These are phyloP conservation scores for Leccinum rimulosum DNA, from an alignment of 768 basidiomycete genomes.

Conservation along the genomic window DNA sequence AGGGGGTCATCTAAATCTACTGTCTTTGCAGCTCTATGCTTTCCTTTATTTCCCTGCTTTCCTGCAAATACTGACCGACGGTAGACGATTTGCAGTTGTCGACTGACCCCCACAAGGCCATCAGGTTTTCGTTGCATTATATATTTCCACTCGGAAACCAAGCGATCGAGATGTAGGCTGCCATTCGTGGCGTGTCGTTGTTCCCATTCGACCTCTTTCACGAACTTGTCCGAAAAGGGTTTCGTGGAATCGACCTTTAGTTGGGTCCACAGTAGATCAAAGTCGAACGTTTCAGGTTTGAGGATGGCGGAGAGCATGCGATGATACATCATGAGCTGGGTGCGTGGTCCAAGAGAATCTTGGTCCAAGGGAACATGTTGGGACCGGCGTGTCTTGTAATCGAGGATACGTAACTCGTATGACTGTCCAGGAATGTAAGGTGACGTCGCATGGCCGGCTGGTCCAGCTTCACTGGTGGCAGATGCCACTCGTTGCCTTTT, in stretches of 20 bases:
- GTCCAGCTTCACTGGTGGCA: neutral
- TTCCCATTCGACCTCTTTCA: constrained; percentile 29
- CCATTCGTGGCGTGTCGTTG: constrained; percentile 11
- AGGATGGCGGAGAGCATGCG: constrained; percentile 58
- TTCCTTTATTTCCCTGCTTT: constrained; percentile 1
- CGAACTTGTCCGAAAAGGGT: constrained; percentile 51
- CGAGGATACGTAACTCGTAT: constrained; percentile 46
- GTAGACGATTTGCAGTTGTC: constrained; percentile 41
- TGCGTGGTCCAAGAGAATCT: constrained; percentile 55
- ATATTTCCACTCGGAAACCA: constrained; percentile 34
- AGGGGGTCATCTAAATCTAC: constrained; percentile 11
- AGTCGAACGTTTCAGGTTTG: constrained; percentile 46
- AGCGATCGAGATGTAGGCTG: constrained; percentile 30
- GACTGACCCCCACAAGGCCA: constrained; percentile 33
- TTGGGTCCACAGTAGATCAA: constrained; percentile 48
- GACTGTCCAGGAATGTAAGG: neutral
- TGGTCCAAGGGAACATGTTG: constrained; percentile 51
- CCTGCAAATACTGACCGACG: constrained; percentile 22
- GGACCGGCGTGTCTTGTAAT: constrained; percentile 67
- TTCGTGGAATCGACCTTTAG: constrained; percentile 42
- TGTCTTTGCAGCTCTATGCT: constrained; percentile 1
- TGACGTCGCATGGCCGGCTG: neutral
- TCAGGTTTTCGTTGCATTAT: constrained; percentile 18
- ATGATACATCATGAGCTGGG: constrained; percentile 80
- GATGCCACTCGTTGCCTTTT: constrained; percentile 27